phyloP scores from a whole-genome alignment of 2,329 filamentous ascomycete species.

The Pseudofabraea citricarpa region DNA sequence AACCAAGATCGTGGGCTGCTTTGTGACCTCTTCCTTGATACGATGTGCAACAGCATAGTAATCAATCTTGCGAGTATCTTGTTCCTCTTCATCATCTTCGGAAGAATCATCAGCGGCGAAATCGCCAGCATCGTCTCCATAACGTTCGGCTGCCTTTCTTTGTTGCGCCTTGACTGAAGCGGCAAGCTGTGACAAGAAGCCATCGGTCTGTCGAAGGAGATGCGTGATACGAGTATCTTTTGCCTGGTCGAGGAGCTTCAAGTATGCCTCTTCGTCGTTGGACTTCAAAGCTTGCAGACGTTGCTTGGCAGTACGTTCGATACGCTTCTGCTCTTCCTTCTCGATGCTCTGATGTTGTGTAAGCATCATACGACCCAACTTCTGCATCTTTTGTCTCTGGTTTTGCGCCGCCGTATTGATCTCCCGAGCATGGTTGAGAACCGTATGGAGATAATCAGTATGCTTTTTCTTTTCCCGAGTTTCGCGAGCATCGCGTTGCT shows the following conservation, averaged over 20 bases:
- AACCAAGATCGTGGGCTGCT: constrained; percentile 80
- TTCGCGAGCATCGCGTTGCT: constrained; percentile 93
- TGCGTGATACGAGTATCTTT: constrained; percentile 99
- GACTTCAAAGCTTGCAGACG: constrained; percentile 98
- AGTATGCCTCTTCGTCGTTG: constrained; percentile 98
- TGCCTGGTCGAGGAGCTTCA: constrained; percentile 95
- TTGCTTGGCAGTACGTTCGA: constrained; percentile 96
- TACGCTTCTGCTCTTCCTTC: constrained; percentile 97
- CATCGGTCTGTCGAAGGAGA: constrained; percentile 92
- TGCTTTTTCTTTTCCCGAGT: constrained; percentile 98
- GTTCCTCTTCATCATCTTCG: constrained; percentile 61
- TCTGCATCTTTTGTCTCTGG: constrained; percentile 72
- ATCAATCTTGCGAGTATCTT: constrained; percentile 78
- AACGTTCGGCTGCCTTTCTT: constrained; percentile 72
- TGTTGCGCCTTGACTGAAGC: constrained; percentile 94
- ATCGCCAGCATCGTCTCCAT: constrained; percentile 58
- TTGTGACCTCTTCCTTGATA: constrained; percentile 84
- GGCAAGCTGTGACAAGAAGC: constrained; percentile 93
- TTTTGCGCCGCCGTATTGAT: constrained; percentile 62
- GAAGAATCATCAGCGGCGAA: constrained; percentile 54
- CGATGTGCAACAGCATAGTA: constrained; percentile 98
- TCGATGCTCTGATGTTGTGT: constrained; percentile 92
- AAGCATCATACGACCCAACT: constrained; percentile 85
- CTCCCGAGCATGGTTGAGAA: constrained; percentile 76
- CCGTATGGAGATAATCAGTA: constrained; percentile 81